Evolutionary conservation across 176 grass and related monocot genomes (phyloP), one percentile per base, ranked within the genome.

Genomic region (bread wheat (Triticum aestivum)): DNA sequence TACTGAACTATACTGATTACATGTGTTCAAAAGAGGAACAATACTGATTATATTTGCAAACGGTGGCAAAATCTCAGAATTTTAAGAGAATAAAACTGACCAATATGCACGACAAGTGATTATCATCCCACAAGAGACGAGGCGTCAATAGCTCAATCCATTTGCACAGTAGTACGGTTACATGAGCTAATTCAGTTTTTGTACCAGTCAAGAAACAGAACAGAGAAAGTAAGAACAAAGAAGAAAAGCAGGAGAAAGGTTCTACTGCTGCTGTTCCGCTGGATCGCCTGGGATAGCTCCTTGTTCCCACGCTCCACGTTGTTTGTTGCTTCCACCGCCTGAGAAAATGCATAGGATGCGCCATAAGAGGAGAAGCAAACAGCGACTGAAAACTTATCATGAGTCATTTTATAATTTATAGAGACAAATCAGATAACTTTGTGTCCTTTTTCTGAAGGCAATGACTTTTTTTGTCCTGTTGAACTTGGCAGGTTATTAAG

Each of bases 161-260:
- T 51, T 81, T n/a, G 14, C 39, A 54, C 3, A 10, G 61, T 61
- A 63, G 24, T 9, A 33, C 39, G 51, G 41, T 62, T 85, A 61
- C 30, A 64, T 65, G 52, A 8, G 61, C n/a, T 14, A 26, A 41
- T 72, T 91, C 86, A 91, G 17, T 82, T 85, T 65, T 14, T 98
- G 81, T 98, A 95, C 93, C 91, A 98, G 87, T 98, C 95, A 59
- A 98, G 95, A 83, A 98, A 98, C 39, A 98, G 72, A 90, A 98
- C 84, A 5, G 97, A 94, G 47, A 99, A 93, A 4, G 90, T 94
- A 61, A 99, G 97, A 91, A 94, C 94, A 87, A 96, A 89, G n/a
- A 99, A 96, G 79, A 99, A 99, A 63, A 99, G 97, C 65, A 96
- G 65, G 85, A 96, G 94, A 86, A 99, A 99, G 11, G 97, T 99